Evolutionary conservation across 805 yeast species (phyloP).

Genomic region (Priceomyces castillae): DNA sequence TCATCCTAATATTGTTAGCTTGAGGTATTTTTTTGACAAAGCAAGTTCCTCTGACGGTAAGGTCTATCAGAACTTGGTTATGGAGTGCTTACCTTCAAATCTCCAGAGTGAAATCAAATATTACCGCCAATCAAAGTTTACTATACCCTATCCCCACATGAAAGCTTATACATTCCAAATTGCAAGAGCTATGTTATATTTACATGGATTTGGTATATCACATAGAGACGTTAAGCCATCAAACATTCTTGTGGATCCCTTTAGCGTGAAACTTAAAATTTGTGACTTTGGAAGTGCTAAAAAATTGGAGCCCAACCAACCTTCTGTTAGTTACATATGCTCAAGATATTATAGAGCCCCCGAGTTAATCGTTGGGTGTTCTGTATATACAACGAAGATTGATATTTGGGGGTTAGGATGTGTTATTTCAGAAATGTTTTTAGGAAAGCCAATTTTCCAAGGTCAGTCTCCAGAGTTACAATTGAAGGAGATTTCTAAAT

Average conservation of each 20-base stretch:
- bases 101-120: conserved; percentile 72
- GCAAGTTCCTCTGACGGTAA: conserved; percentile 60
- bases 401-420: conserved; percentile 99
- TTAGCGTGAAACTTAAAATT: conserved; percentile 62
- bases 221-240: conserved; percentile 87
- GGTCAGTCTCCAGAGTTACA: conserved; percentile 89
- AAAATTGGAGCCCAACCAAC: conserved; percentile 70
- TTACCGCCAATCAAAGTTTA: conserved; percentile 57
- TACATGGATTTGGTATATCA: conserved; percentile 76
- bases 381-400: conserved; percentile 82
- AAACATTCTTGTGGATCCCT: conserved; percentile 73
- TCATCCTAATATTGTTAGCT: conserved; percentile 75
- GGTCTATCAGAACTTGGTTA: conserved; percentile 75
- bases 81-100: conserved; percentile 85
- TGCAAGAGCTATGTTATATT: conserved; percentile 77
- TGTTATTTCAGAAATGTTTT: conserved; percentile 89
- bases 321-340: conserved; percentile 94
- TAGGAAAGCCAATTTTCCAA: conserved; percentile 93
- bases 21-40: conserved; percentile 70
- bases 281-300: conserved; percentile 89
- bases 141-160: conserved; percentile 69
- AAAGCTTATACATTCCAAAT: conserved; percentile 77
- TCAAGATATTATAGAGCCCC: conserved; percentile 96
- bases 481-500: conserved; percentile 82
- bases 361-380: conserved; percentile 88